Evolutionary conservation across 2,329 filamentous ascomycete species (phyloP), one percentile per base, ranked within the genome.

Genomic region (Alternaria novae-zelandiae): DNA sequence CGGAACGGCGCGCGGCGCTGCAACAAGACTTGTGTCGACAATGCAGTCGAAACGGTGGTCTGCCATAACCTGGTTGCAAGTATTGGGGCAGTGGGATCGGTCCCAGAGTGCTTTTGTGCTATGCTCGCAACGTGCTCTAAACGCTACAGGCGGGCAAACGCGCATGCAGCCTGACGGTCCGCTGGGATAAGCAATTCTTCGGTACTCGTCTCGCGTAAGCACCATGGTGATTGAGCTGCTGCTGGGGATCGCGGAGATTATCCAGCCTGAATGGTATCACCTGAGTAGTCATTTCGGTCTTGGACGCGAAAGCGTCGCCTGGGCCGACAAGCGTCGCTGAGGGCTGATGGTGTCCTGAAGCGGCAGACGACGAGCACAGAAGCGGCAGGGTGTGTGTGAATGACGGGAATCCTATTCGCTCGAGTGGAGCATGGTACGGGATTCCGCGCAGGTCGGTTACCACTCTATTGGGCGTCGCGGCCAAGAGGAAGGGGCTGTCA

Each of bases 1-100:
- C 71, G 72, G 70, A 62, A 70, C 71, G 72, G 70, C 68, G 60
- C 70, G 72, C 60, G 61, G 61, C 63, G 55, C 64, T 67, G 64
- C 66, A 69, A 65, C 61, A 65, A 67, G 59, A 46, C 44, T 50
- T 44, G 59, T 54, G 57, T 56, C 58, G 50, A 53, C 55, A 66
- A 65, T 65, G 68, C 65, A 61, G 60, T 64, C 65, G 63, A 59
- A 63, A 61, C 59, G 59, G 58, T 60, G 63, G 63, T 57, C 61
- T 47, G 23, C 47, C 63, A 68, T 61, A 32, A 51, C 28, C 28
- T 51, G 49, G 28, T 28, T 32, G 49, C 28, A 23, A 51, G 53
- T 53, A 55, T 54, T 49, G 54, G 57, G 32, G 41, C 54, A 23
- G 55, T 58, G 50, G 58, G 32, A 45, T 45, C 54, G 54, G 59